phyloP scores from a whole-genome alignment of 257 asterid genomes.

The Mitragyna speciosa region DNA sequence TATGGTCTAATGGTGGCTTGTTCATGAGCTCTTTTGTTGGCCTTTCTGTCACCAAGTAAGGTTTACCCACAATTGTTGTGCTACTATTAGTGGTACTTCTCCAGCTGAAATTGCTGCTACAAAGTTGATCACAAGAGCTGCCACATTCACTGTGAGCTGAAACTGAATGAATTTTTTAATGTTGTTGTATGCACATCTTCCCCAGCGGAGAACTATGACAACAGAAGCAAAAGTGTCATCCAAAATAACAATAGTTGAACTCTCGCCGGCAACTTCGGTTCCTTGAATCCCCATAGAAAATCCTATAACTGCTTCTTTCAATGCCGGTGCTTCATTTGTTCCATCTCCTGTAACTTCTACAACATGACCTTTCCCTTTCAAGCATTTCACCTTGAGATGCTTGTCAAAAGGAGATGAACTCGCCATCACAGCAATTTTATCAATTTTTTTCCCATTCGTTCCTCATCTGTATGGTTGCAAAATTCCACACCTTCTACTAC shows the following conservation, averaged over 20 bases:
- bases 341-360: constrained; percentile 81
- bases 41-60: constrained; percentile 46
- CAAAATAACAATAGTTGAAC: constrained; percentile 70
- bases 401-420: constrained; percentile 79
- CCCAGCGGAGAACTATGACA: constrained; percentile 50
- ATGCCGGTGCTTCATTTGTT: constrained; percentile 65
- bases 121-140: constrained; percentile 52
- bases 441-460: constrained; percentile 56
- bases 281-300: constrained; percentile 78
- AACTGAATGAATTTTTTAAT: constrained; percentile 71
- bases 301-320: constrained; percentile 68
- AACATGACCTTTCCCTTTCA: constrained; percentile 56
- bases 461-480: constrained; percentile 54
- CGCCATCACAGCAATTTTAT: constrained; percentile 59
- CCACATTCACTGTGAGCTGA: constrained; percentile 59
- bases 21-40: constrained; percentile 47
- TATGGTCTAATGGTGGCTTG: constrained; percentile 42
- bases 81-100: constrained; percentile 65
- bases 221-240: constrained; percentile 65
- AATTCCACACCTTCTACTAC: constrained; percentile 70
- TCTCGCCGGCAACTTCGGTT: constrained; percentile 64
- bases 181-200: constrained; percentile 58
- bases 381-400: constrained; percentile 67
- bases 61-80: constrained; percentile 55
- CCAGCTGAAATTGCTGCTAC: constrained; percentile 65